Evolutionary conservation across 2,329 filamentous ascomycete genomes (phyloP).

Genomic region (Penicillium palitans): DNA sequence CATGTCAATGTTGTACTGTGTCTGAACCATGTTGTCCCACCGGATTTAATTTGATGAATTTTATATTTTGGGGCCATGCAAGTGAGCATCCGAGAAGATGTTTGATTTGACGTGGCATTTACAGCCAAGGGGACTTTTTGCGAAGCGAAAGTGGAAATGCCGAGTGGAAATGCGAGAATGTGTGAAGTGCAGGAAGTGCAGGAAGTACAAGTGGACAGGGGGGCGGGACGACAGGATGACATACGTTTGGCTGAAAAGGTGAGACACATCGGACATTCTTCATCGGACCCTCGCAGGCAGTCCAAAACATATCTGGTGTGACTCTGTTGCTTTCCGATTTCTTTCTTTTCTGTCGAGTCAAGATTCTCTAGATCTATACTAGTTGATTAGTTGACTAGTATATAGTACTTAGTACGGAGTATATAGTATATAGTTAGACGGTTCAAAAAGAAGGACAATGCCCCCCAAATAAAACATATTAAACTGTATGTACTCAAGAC

Average conservation of each 20-base stretch:
- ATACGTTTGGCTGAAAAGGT: slow-evolving; percentile 27
- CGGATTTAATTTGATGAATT: background rate
- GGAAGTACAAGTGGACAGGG: slow-evolving; percentile 8
- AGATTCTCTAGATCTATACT: background rate
- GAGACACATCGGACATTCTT: slow-evolving; percentile 21
- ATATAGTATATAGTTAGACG: too few relatives aligned
- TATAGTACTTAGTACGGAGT: too few relatives aligned
- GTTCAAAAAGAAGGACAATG: too few relatives aligned
- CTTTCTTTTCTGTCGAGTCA: background rate
- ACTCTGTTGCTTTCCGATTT: slow-evolving; percentile 26
- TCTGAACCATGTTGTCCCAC: slow-evolving; percentile 1
- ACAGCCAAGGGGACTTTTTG: background rate
- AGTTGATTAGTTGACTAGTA: too few relatives aligned
- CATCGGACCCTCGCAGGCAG: slow-evolving; percentile 24
- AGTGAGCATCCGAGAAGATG: slow-evolving; percentile 1
- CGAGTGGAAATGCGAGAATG: too few relatives aligned
- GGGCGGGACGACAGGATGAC: slow-evolving; percentile 30
- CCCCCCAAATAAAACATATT: too few relatives aligned
- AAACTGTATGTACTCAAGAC: slow-evolving; percentile 6
- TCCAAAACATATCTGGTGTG: slow-evolving; percentile 25
- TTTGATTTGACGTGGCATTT: slow-evolving; percentile 8
- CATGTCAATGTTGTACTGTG: slow-evolving; percentile 2
- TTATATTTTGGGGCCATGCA: background rate
- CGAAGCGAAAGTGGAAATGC: too few relatives aligned
- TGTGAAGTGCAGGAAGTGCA: too few relatives aligned